A percentile compares a stretch with the other conserved stretches of the same genome.
These are phyloP conservation scores for Geotrichum carabidarum DNA, from an alignment of 1,139 yeast species.

Conservation along the genomic window DNA sequence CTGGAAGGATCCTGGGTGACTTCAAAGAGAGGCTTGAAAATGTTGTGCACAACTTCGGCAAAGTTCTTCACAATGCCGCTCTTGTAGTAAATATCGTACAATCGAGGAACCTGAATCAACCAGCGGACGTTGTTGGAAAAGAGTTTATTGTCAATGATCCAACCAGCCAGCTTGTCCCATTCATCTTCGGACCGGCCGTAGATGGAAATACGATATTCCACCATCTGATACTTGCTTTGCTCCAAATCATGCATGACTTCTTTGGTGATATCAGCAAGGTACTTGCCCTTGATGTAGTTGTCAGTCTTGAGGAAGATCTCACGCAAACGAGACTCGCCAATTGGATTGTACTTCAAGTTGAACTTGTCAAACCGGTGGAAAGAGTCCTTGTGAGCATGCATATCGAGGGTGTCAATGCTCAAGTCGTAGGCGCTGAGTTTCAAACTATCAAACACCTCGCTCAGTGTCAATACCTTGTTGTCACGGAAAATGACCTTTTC, in stretches of 20 bases:
- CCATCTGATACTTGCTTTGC: constrained; percentile 93
- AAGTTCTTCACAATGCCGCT: constrained; percentile 65
- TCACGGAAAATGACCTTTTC: constrained; percentile 93
- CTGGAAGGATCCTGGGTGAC: constrained; percentile 77
- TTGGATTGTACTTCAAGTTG: constrained; percentile 94
- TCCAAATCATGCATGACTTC: constrained; percentile 92
- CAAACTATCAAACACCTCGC: constrained; percentile 83
- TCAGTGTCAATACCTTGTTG: constrained; percentile 79
- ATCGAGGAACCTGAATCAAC: constrained; percentile 91
- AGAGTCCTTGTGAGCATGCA: constrained; percentile 98
- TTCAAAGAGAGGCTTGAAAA: constrained; percentile 88
- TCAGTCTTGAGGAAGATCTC: constrained; percentile 95
- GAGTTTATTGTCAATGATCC: constrained; percentile 91
- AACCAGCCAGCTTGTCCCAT: constrained; percentile 91
- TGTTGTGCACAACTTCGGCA: constrained; percentile 68
- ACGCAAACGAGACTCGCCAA: constrained; percentile 94
- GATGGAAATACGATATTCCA: constrained; percentile 88
- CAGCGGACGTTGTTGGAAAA: constrained; percentile 94
- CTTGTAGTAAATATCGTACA: constrained; percentile 82
- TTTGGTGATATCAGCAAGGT: constrained; percentile 85
- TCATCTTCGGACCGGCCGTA: constrained; percentile 87
- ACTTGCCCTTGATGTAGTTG: constrained; percentile 80
- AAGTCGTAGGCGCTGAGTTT: constrained; percentile 89
- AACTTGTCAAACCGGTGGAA: constrained; percentile 97
- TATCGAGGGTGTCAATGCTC: constrained; percentile 92